Percentiles rank a stretch among this genome's conserved stretches.
phyloP scores from a whole-genome alignment of 306 rosid species.

The Gynostemma pentaphyllum region DNA sequence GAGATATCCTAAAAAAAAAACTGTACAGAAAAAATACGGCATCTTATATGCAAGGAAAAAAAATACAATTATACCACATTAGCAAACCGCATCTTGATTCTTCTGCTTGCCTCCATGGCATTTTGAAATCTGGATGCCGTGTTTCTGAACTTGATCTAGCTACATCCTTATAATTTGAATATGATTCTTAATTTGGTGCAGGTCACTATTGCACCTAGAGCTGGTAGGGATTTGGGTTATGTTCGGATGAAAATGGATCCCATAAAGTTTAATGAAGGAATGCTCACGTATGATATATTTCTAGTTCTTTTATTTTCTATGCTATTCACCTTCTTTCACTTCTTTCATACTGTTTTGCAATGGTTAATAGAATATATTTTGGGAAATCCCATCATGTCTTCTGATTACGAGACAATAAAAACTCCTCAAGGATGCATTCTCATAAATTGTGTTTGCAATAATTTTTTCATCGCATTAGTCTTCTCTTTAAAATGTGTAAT shows the following conservation, averaged over 20 bases:
- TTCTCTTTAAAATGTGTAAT: background rate
- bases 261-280: conserved; percentile 58
- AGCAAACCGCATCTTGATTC: background rate
- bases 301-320: background rate
- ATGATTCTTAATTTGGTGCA: conserved; percentile 15
- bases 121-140: conserved; percentile 1
- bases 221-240: conserved; percentile 96
- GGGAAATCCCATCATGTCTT: background rate
- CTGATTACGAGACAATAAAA: background rate
- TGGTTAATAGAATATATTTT: background rate
- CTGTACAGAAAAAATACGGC: no score
- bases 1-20: no score
- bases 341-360: background rate
- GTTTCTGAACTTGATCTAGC: background rate
- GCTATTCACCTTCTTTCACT: conserved; percentile 8
- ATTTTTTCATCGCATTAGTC: background rate
- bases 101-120: background rate
- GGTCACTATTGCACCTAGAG: conserved; percentile 98
- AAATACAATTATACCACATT: background rate
- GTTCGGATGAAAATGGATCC: conserved; percentile 87
- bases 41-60: no score
- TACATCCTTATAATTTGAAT: background rate
- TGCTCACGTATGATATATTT: conserved; percentile 66
- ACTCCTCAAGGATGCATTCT: background rate
- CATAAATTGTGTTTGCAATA: background rate